These are phyloP conservation scores for Candida corydali DNA, from an alignment of 805 yeast species.

Conservation along the genomic window DNA sequence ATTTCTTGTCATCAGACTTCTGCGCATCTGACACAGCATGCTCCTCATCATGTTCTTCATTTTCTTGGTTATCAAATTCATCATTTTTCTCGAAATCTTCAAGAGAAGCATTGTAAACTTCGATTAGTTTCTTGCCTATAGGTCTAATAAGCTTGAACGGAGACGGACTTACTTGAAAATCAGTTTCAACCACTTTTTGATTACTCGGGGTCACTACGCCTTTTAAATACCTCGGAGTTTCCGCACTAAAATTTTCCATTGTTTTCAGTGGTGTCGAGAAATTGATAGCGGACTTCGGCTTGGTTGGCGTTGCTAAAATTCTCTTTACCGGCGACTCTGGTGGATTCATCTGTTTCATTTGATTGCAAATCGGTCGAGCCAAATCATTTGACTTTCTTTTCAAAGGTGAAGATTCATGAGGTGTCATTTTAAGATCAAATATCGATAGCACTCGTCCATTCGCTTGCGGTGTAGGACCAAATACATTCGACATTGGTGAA, in stretches of 20 bases:
- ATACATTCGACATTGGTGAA: slow-evolving; percentile 22
- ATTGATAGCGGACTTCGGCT: slow-evolving; percentile 1
- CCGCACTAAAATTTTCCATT: background rate
- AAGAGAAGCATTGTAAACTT: slow-evolving; percentile 43
- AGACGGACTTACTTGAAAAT: slow-evolving; percentile 42
- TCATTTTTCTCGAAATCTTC: slow-evolving; percentile 7
- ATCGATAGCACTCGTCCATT: slow-evolving; percentile 72
- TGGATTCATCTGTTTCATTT: slow-evolving; percentile 5
- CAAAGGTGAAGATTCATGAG: slow-evolving; percentile 42
- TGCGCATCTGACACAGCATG: slow-evolving; percentile 11
- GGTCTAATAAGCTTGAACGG: slow-evolving; percentile 37
- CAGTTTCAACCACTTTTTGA: background rate
- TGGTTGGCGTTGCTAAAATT: slow-evolving; percentile 11
- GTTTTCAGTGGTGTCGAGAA: slow-evolving; percentile 5
- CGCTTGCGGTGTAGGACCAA: slow-evolving; percentile 88
- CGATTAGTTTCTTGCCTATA: slow-evolving; percentile 32
- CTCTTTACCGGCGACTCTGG: slow-evolving; percentile 8
- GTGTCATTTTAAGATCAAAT: slow-evolving; percentile 52
- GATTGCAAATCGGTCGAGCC: slow-evolving; percentile 1
- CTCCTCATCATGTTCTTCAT: slow-evolving; percentile 9
- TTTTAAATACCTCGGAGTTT: slow-evolving; percentile 9
- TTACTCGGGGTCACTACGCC: slow-evolving; percentile 5
- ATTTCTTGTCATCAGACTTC: slow-evolving; percentile 4
- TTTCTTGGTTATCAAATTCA: slow-evolving; percentile 10
- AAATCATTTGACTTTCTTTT: slow-evolving; percentile 13